Evolutionary conservation across 2,329 filamentous ascomycete species (phyloP), one percentile per base, ranked within the genome.

Genomic region (Aspergillus piperis): DNA sequence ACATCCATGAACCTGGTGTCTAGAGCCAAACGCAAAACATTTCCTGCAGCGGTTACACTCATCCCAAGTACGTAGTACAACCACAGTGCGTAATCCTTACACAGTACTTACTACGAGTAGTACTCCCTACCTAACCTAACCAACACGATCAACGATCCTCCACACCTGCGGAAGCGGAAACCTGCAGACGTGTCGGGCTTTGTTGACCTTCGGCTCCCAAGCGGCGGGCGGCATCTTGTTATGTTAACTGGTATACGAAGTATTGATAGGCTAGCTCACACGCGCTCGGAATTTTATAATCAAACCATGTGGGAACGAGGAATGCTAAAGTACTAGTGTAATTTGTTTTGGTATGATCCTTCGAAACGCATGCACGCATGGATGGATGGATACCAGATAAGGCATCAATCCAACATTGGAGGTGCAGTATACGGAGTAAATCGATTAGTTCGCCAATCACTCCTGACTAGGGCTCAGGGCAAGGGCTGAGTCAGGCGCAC

Each of bases 401-500:
- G 47, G 47, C 47, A 50, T 50, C 47, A n/a, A 49, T 48, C 25
- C 44, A 17, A n/a, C 44, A 50, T 19, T 19, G 17, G 17, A 8
- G 15, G 23, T 6, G n/a, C 3, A n/a, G 13, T 6, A 8, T 7
- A n/a, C 25, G 30, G 25, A 17, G 13, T 10, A 15, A 50, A 11
- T 17, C 30, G 47, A 23, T 19, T 64, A 13, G 32, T 36, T 36
- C 32, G 32, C 32, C 32, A 36, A 36, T 36, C 32, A 36, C 32
- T 36, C 32, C 32, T 11, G 13, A 36, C 11, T 11, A 64, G 62
- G 62, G 62, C 62, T 62, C 59, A 64, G 62, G 59, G 62, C 50
- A 64, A 64, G 59, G 59, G 62, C 56, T 15, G 11, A 30, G 56
- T 54, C 53, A 58, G 17, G 19, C 54, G 32, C 59, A 56, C 62